These are phyloP conservation scores for Vanilla planifolia DNA, from an alignment of 106 monocot genomes.

Conservation along the genomic window DNA sequence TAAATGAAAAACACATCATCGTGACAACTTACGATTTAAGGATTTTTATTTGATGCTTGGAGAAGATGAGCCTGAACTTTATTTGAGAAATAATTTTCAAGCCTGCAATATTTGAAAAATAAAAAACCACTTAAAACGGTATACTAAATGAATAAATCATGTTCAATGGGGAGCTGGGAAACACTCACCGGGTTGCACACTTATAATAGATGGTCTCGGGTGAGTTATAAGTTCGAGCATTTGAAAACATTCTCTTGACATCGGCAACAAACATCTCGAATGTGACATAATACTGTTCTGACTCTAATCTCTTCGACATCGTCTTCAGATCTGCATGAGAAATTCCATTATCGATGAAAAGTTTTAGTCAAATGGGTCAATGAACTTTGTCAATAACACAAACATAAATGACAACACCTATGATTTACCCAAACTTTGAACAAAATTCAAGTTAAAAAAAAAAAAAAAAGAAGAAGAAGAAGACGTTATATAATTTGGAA, in stretches of 20 bases:
- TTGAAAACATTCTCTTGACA: slow-evolving; percentile 79
- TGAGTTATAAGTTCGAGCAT: slow-evolving; percentile 88
- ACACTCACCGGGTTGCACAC: slow-evolving; percentile 76
- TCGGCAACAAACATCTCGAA: slow-evolving; percentile 98
- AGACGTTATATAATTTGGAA: not conserved
- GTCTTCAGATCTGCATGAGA: slow-evolving; percentile 67
- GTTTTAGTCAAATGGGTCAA: no score
- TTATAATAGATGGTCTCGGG: slow-evolving; percentile 98
- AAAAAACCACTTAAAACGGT: not conserved
- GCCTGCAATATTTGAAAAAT: slow-evolving; percentile 26
- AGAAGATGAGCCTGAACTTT: slow-evolving; percentile 50
- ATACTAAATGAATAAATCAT: not conserved
- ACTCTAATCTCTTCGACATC: slow-evolving; percentile 84
- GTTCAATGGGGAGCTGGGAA: not conserved
- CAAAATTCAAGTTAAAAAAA: no score
- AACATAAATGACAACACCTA: no score
- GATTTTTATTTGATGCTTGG: slow-evolving; percentile 35
- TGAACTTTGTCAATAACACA: no score
- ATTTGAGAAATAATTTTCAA: slow-evolving; percentile 57
- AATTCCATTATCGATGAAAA: not conserved
- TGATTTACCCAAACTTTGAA: no score
- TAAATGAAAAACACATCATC: no score
- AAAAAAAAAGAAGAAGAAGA: not conserved
- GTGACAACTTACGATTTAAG: no score
- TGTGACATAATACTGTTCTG: slow-evolving; percentile 86